phyloP scores from a whole-genome alignment of 495 filamentous ascomycete species.

The Coniosporium apollinis region DNA sequence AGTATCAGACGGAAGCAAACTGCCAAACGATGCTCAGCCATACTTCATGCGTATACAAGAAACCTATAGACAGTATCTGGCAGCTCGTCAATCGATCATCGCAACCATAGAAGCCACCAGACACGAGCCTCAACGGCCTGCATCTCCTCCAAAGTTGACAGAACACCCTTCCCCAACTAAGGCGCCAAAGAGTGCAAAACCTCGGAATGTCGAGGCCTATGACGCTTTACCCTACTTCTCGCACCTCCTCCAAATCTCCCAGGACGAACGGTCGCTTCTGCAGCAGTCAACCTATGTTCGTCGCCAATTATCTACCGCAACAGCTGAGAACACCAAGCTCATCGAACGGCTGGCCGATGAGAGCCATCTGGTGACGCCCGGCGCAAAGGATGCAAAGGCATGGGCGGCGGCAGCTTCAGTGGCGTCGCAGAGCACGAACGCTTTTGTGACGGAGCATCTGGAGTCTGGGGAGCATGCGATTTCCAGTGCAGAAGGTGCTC shows the following conservation, averaged over 20 bases:
- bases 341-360: constrained; percentile 18
- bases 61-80: constrained; percentile 7
- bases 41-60: too few relatives aligned
- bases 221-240: constrained; percentile 7
- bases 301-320: constrained; percentile 14
- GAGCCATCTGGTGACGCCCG: constrained; percentile 20
- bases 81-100: constrained; percentile 3
- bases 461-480: constrained; percentile 1
- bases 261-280: constrained; percentile 4
- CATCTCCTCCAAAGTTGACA: neutral
- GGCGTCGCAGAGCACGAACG: neutral
- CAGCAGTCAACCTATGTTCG: constrained; percentile 8
- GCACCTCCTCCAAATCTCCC: constrained; percentile 3
- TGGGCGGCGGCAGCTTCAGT: constrained; percentile 11
- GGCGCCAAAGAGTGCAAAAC: neutral
- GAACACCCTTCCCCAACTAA: neutral
- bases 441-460: constrained; percentile 1
- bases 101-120: neutral
- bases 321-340: constrained; percentile 8
- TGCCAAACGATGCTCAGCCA: too few relatives aligned
- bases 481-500: too few relatives aligned
- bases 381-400: constrained; percentile 2
- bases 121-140: neutral
- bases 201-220: neutral
- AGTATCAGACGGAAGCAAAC: constrained; percentile 1